Evolutionary conservation across 1,139 yeast species (phyloP), one percentile per base, ranked within the genome.

Genomic region (Casaregolazyma lundiana): DNA sequence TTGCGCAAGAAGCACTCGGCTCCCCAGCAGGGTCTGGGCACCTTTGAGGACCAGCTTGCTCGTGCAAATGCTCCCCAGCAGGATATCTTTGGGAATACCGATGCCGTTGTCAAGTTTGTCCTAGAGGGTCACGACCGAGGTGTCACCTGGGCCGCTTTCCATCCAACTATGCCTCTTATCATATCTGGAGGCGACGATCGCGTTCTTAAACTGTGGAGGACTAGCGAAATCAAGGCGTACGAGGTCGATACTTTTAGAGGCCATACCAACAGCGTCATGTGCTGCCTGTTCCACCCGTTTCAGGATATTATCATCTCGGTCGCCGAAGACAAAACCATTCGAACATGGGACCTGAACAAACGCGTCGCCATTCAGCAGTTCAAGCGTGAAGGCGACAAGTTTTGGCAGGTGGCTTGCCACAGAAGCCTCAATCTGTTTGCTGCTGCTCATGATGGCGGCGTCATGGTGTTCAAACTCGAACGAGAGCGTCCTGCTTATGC

Each of bases 201-300:
- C 57, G 81, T 92, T 54, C 87, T 94, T 47, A 92, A 92, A 68
- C 75, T 94, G 57, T 94, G 98, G 98, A 80, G 98, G 68, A 89
- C 90, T 97, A 84, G 90, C 61, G 97, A 94, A 59, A 84, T 95
- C 34, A 89, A 90, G 69, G 98, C 98, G 26, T 94, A 98, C 97
- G 98, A 94, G 67, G 95, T 94, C 46, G 99, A 94, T 64, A 88
- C 97, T 38, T 92, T 97, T 68, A 80, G 98, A 62, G 98, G 98
- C 46, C 99, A 94, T 66, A 84, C 96, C 40, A 90, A 92, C 62
- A 89, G 88, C 62, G 96, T 92, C 48, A 81, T 90, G 49, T 76
- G 95, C 66, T 90, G 89, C 37, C 72, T 87, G 46, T 94, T 94
- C 78, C 97, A 92, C 62, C 97, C 98, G 38, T 81, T 80, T 57